Evolutionary conservation across 2,329 filamentous ascomycete species (phyloP).

Genomic region (Aureobasidium zeae): DNA sequence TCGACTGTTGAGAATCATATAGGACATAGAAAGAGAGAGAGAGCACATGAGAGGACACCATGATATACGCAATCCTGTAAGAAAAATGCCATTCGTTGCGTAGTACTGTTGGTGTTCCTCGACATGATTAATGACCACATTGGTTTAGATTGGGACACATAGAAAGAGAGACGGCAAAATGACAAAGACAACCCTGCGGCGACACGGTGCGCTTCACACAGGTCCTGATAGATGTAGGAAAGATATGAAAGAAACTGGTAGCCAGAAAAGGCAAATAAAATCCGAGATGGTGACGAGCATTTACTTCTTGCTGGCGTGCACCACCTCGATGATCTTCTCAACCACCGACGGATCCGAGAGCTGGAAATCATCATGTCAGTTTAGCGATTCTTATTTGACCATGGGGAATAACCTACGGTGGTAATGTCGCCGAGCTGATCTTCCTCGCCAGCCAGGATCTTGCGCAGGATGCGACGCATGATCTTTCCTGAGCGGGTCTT

Average conservation of each 20-base stretch:
- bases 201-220: not conserved
- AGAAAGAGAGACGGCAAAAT: not conserved
- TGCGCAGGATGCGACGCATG: slow-evolving; percentile 92
- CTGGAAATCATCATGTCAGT: slow-evolving; percentile 37
- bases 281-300: slow-evolving; percentile 1
- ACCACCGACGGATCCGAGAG: slow-evolving; percentile 86
- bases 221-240: not conserved
- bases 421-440: slow-evolving; percentile 90
- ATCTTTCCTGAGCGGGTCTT: slow-evolving; percentile 99
- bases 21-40: too few species aligned
- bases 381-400: not conserved
- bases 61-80: too few species aligned
- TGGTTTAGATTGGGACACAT: too few species aligned
- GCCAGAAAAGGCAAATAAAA: slow-evolving; percentile 4
- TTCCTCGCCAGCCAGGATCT: slow-evolving; percentile 95
- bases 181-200: slow-evolving; percentile 1
- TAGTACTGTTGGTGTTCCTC: too few species aligned
- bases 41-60: too few species aligned
- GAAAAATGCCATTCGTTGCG: too few species aligned
- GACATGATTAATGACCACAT: too few species aligned
- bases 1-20: too few species aligned
- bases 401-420: slow-evolving; percentile 73
- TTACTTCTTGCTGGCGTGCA: slow-evolving; percentile 49
- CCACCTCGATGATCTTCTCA: slow-evolving; percentile 74
- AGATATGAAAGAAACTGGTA: slow-evolving; percentile 9